Conservation (phyloP, 805 yeast species). For the Hanseniaspora vineae region DNA sequence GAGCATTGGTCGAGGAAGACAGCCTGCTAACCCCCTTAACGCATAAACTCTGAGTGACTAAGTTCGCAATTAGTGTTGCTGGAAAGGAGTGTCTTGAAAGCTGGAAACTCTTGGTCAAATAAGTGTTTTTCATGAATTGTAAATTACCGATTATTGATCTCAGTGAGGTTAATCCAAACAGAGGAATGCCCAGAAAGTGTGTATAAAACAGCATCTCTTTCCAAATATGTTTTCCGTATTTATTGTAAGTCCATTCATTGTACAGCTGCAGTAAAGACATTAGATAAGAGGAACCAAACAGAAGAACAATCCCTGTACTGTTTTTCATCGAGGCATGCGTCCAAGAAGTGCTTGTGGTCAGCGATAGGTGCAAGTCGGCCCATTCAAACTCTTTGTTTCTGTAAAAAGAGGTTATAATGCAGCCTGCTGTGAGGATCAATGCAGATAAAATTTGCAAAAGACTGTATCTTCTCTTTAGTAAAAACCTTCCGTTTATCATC, state of each 20-base stretch:
- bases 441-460: conserved; percentile 37
- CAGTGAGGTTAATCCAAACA: conserved; percentile 23
- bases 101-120: conserved; percentile 7
- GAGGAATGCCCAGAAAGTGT: conserved; percentile 42
- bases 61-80: conserved; percentile 28
- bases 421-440: conserved; percentile 40
- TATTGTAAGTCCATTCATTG: conserved; percentile 36
- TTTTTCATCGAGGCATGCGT: not conserved
- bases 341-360: not conserved
- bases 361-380: conserved; percentile 2
- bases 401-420: conserved; percentile 29
- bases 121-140: conserved; percentile 7
- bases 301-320: conserved; percentile 26
- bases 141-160: conserved; percentile 1
- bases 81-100: conserved; percentile 14
- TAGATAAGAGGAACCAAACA: conserved; percentile 36
- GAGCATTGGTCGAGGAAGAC: conserved; percentile 39
- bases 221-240: conserved; percentile 46
- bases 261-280: conserved; percentile 47
- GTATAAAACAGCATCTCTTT: conserved; percentile 50
- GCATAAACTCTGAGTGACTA: conserved; percentile 46
- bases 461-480: conserved; percentile 35
- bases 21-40: conserved; percentile 55
- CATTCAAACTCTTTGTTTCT: conserved; percentile 17
- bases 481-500: conserved; percentile 39